These are phyloP conservation scores for Trichophyton simii DNA, from an alignment of 2,329 filamentous ascomycete genomes.

Conservation along the genomic window DNA sequence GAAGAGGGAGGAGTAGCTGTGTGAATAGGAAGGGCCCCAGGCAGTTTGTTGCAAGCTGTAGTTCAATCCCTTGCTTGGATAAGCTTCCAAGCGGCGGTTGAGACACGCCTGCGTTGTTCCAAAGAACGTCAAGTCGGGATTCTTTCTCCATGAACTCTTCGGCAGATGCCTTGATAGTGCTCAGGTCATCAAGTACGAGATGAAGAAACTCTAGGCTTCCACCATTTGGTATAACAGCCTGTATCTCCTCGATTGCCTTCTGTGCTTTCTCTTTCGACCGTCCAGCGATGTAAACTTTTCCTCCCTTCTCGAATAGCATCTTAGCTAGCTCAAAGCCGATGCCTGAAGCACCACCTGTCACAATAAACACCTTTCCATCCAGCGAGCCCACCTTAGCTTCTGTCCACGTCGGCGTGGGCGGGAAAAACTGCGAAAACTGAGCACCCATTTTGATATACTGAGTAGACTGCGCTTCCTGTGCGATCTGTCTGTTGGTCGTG, in stretches of 20 bases:
- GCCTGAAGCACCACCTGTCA: conserved; percentile 29
- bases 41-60: conserved; percentile 31
- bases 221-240: conserved; percentile 16
- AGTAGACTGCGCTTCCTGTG: background rate
- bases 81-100: conserved; percentile 24
- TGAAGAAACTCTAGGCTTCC: conserved; percentile 24
- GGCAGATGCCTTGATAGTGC: conserved; percentile 27
- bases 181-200: conserved; percentile 30
- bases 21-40: conserved; percentile 32
- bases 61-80: conserved; percentile 23
- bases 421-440: conserved; percentile 10
- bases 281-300: conserved; percentile 34
- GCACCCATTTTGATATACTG: background rate
- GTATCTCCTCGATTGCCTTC: conserved; percentile 30
- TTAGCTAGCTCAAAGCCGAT: conserved; percentile 29
- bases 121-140: conserved; percentile 28
- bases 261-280: conserved; percentile 30
- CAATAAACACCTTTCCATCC: conserved; percentile 25
- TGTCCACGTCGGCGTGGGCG: conserved; percentile 14
- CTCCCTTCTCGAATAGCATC: conserved; percentile 32
- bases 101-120: conserved; percentile 25
- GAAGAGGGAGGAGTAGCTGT: conserved; percentile 25
- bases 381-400: conserved; percentile 14
- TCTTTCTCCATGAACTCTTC: conserved; percentile 27
- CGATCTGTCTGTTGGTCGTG: background rate